A percentile compares a stretch with the other conserved stretches of the same genome.
Evolutionary conservation across 768 basidiomycete genomes (phyloP).

Genomic region (Leucocoprinus sp.): DNA sequence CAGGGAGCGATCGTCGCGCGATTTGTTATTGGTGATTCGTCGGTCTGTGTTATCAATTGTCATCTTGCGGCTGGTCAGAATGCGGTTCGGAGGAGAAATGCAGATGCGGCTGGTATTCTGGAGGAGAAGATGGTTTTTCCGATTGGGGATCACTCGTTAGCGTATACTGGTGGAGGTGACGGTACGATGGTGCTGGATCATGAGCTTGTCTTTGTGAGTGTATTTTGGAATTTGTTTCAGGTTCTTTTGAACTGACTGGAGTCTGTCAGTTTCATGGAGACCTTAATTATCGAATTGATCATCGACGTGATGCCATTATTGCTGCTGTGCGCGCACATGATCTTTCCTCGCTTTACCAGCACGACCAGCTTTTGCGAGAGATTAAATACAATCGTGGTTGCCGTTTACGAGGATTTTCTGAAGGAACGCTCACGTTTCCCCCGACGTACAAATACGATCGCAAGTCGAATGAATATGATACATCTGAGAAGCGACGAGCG

Average conservation of each 20-base stretch:
- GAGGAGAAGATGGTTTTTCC: slow-evolving; percentile 73
- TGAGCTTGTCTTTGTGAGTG: slow-evolving; percentile 81
- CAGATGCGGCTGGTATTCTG: slow-evolving; percentile 79
- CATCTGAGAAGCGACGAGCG: slow-evolving; percentile 78
- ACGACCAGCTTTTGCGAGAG: slow-evolving; percentile 89
- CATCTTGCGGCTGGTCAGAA: slow-evolving; percentile 95
- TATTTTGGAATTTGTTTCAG: not conserved
- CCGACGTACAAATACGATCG: slow-evolving; percentile 97
- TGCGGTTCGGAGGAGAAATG: slow-evolving; percentile 73
- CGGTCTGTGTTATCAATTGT: slow-evolving; percentile 91
- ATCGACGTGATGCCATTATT: slow-evolving; percentile 77
- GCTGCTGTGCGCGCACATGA: slow-evolving; percentile 63
- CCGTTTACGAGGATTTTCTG: slow-evolving; percentile 74
- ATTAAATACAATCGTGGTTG: slow-evolving; percentile 83
- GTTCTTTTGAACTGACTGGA: not conserved
- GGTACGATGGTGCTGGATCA: slow-evolving; percentile 92
- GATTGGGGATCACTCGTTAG: slow-evolving; percentile 44
- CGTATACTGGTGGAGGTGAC: slow-evolving; percentile 86
- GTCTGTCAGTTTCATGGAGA: slow-evolving; percentile 72
- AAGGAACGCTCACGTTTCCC: slow-evolving; percentile 73
- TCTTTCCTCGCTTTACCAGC: slow-evolving; percentile 47
- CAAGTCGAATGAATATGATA: slow-evolving; percentile 70
- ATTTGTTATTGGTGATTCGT: slow-evolving; percentile 86
- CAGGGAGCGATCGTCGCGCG: slow-evolving; percentile 89
- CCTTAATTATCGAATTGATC: slow-evolving; percentile 96